Evolutionary conservation across 2,329 filamentous ascomycete genomes (phyloP), one percentile per base, ranked within the genome.

Genomic region (Sclerotinia spermophila): DNA sequence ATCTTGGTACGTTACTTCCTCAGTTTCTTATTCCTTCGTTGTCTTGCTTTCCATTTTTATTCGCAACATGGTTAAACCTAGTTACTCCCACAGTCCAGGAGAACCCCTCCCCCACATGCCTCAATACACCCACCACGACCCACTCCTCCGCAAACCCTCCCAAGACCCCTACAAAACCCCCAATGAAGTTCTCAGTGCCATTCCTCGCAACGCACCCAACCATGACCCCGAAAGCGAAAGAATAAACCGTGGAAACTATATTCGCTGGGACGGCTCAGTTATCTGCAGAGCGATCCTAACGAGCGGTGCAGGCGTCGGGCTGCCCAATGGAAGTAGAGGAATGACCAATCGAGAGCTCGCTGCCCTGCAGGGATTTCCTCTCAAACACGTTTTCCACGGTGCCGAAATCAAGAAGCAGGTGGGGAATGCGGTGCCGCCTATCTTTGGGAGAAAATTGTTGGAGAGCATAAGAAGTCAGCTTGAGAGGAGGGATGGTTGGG

Each of bases 341-440:
- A 90, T 91, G 62, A 94, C 90, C 0, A 77, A 86, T 4, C 84
- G 89, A 0, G 92, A 96, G 77, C 84, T 87, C 30, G 90, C 92
- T 0, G 83, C 83, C 2, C 78, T 95, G 0, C 90, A 93, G 74
- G 89, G 89, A 0, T 95, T 95, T 64, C 90, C 90, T 0, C 71
- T 80, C 0, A 78, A 81, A 2, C 90, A 92, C 76, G 78, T 79
- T 0, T 94, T 94, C 75, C 74, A 67, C 0, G 75, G 79, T 0
- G 21, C 19, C 5, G 78, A 79, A 11, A 81, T 86, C n/a, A 85
- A 85, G 74, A 85, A 83, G 72, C 91, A 94, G 77, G 91, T 94
- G 72, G 92, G 92, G 0, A 95, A 95, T 75, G 92, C 92, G 0
- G 92, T 94, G 30, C 90, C 92, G 0, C 87, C 91, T 0, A 81